phyloP scores from a whole-genome alignment of 2,329 filamentous ascomycete genomes.

The Pyricularia pennisetigena region DNA sequence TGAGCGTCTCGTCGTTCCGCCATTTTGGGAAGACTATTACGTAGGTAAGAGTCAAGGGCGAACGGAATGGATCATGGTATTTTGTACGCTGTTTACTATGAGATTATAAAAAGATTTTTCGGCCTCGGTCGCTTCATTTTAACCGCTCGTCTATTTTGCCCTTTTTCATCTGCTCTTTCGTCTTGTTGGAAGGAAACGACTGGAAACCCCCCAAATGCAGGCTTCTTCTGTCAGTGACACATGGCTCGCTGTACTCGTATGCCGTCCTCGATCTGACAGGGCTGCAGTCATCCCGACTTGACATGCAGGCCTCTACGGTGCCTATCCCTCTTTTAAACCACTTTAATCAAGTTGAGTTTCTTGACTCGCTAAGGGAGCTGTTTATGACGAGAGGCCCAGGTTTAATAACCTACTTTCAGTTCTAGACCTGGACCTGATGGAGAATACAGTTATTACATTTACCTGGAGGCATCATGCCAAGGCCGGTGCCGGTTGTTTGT shows the following conservation, averaged over 20 bases:
- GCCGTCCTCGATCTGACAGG: neutral
- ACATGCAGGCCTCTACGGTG: neutral
- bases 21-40: neutral
- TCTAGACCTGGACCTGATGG: neutral
- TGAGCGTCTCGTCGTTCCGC: neutral
- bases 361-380: neutral
- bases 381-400: neutral
- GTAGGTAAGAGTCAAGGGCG: too few relatives aligned
- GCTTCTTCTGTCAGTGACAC: neutral
- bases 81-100: too few relatives aligned
- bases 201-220: neutral
- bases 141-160: too few relatives aligned
- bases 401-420: neutral
- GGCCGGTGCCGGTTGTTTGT: neutral
- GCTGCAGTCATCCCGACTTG: neutral
- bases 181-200: neutral
- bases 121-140: too few relatives aligned
- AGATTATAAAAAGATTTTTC: too few relatives aligned
- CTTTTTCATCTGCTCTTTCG: neutral
- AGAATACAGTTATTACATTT: neutral
- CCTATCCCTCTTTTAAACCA: neutral
- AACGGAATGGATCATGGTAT: too few relatives aligned
- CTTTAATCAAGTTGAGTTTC: neutral
- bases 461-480: neutral
- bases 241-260: neutral